phyloP scores from a whole-genome alignment of 2,329 filamentous ascomycete genomes.

The Didymella arachidicola region DNA sequence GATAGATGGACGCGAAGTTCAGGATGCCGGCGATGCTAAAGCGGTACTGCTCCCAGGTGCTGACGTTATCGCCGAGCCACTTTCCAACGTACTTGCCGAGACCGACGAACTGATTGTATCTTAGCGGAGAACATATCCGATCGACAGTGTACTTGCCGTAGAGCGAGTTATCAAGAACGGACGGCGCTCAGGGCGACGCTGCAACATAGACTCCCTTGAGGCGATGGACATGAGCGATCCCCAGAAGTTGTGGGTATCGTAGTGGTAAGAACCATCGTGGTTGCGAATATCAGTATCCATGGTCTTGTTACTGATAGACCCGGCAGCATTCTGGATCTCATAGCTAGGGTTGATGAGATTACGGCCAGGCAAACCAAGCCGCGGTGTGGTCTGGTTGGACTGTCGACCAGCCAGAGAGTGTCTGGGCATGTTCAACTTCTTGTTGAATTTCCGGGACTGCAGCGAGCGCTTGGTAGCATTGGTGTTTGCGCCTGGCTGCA shows the following conservation, averaged over 20 bases:
- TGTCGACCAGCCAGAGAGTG: conserved; percentile 28
- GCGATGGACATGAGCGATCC: conserved; percentile 76
- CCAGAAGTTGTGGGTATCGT: conserved; percentile 80
- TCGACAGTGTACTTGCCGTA: conserved; percentile 52
- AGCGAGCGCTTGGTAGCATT: conserved; percentile 28
- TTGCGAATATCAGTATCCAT: conserved; percentile 73
- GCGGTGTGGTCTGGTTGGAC: conserved; percentile 47
- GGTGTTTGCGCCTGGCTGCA: conserved; percentile 62
- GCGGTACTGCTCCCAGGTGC: conserved; percentile 55
- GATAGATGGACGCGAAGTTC: conserved; percentile 56
- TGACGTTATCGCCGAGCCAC: conserved; percentile 65
- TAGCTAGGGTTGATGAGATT: conserved; percentile 72
- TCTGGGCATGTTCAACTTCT: conserved; percentile 15
- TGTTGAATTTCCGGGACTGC: conserved; percentile 12
- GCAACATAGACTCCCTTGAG: conserved; percentile 71
- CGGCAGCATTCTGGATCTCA: conserved; percentile 64
- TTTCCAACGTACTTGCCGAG: conserved; percentile 68
- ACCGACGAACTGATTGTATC: conserved; percentile 64
- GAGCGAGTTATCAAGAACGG: conserved; percentile 77
- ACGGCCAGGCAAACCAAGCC: conserved; percentile 66
- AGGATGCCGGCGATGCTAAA: conserved; percentile 52
- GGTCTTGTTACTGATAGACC: conserved; percentile 56
- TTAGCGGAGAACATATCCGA: conserved; percentile 6
- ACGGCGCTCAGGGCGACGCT: conserved; percentile 67
- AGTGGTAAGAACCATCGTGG: conserved; percentile 70